phyloP scores from a whole-genome alignment of 2,329 filamentous ascomycete species.

The Nannizzia gypsea region DNA sequence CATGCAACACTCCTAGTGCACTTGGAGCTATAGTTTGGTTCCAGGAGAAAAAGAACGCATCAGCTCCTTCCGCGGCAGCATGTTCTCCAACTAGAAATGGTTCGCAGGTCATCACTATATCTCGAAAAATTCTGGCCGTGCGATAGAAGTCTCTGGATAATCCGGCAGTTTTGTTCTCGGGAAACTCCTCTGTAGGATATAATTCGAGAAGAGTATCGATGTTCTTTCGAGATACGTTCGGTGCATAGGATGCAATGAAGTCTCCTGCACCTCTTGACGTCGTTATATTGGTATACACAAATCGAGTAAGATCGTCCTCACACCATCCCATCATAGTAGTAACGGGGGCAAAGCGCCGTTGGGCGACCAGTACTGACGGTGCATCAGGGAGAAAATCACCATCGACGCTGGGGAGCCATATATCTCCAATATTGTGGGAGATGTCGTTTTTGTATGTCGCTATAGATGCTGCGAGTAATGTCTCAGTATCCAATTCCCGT shows the following conservation, averaged over 20 bases:
- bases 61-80: constrained; percentile 28
- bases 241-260: constrained; percentile 1
- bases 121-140: constrained; percentile 39
- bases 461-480: constrained; percentile 36
- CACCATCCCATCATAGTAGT: constrained; percentile 8
- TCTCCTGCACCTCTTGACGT: constrained; percentile 2
- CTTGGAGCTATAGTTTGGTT: constrained; percentile 43
- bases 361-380: neutral
- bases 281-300: neutral
- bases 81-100: constrained; percentile 34
- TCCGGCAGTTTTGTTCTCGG: constrained; percentile 26
- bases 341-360: constrained; percentile 6
- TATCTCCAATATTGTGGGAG: constrained; percentile 7
- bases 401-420: constrained; percentile 6
- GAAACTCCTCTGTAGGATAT: constrained; percentile 23
- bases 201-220: neutral
- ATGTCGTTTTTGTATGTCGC: constrained; percentile 33
- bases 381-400: constrained; percentile 5
- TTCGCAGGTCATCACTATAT: constrained; percentile 42
- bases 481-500: constrained; percentile 32
- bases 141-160: constrained; percentile 40
- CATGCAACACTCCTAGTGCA: constrained; percentile 40
- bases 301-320: constrained; percentile 8
- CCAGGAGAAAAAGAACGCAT: constrained; percentile 41
- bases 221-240: neutral